phyloP scores from a whole-genome alignment of 2,329 filamentous ascomycete species.

The Malbranchea cinnamomea region DNA sequence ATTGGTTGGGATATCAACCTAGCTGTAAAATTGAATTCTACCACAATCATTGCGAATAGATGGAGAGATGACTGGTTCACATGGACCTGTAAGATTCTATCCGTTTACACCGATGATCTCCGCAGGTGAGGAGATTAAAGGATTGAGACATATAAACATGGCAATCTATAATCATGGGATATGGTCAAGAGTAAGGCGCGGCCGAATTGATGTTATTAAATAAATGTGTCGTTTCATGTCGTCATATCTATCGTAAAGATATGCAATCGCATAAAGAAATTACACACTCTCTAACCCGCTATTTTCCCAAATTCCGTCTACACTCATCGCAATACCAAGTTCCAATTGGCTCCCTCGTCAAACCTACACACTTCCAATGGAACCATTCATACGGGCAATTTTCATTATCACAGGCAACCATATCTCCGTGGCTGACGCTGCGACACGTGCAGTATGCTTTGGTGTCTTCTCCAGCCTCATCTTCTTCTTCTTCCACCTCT shows the following conservation, averaged over 20 bases:
- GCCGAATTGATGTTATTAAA: no score
- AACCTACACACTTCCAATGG: constrained; percentile 48
- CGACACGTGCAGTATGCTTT: constrained; percentile 53
- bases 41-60: no score
- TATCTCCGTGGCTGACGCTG: constrained; percentile 49
- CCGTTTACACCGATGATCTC: no score
- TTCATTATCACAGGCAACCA: constrained; percentile 54
- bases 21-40: no score
- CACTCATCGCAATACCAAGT: constrained; percentile 44
- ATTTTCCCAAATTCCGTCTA: constrained; percentile 26
- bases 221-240: no score
- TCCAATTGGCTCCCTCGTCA: constrained; percentile 44
- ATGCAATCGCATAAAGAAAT: background rate
- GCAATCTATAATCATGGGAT: background rate
- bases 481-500: constrained; percentile 33
- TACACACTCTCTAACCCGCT: no score
- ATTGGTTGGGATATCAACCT: no score
- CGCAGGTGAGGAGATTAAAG: no score
- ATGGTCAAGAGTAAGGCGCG: no score
- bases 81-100: no score
- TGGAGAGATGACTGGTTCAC: no score
- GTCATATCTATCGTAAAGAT: background rate
- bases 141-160: no score
- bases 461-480: constrained; percentile 41
- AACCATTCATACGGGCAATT: constrained; percentile 52